These are phyloP conservation scores for Globisporangium apiculatum DNA, from an alignment of 352 stramenopile species.

Conservation along the genomic window DNA sequence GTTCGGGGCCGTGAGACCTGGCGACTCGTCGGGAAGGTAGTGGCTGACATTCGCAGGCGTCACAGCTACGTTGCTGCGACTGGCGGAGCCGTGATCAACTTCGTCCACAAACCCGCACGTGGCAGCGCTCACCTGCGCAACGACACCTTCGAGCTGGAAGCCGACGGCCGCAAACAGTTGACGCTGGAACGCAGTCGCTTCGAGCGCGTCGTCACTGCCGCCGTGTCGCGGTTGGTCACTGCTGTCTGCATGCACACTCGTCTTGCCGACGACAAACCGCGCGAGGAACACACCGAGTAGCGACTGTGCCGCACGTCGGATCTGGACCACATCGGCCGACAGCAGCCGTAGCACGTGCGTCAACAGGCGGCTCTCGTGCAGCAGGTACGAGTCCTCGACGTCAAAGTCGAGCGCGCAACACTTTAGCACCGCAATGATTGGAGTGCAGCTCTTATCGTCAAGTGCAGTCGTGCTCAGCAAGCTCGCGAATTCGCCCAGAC, in stretches of 20 bases:
- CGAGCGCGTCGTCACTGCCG: conserved; percentile 15
- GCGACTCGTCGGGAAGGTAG: conserved; percentile 33
- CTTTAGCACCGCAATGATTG: conserved; percentile 46
- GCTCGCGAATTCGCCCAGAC: conserved; percentile 26
- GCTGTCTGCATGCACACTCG: conserved; percentile 10
- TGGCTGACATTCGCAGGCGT: background rate
- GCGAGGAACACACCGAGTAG: conserved; percentile 52
- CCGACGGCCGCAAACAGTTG: conserved; percentile 62
- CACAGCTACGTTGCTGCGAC: background rate
- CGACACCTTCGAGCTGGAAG: conserved; percentile 50
- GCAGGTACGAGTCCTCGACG: conserved; percentile 63
- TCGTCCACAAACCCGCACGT: background rate
- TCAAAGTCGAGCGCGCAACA: conserved; percentile 64
- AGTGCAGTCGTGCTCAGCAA: conserved; percentile 17
- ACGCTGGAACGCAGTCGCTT: conserved; percentile 50
- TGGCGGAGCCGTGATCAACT: background rate
- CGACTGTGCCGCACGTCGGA: conserved; percentile 48
- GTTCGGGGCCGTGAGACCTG: conserved; percentile 32
- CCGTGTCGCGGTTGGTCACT: conserved; percentile 1
- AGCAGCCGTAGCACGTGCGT: conserved; percentile 46
- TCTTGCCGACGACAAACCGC: conserved; percentile 43
- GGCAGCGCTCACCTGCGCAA: conserved; percentile 16
- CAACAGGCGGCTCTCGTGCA: conserved; percentile 58
- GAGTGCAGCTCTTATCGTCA: conserved; percentile 16
- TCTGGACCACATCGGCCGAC: conserved; percentile 27